These are phyloP conservation scores for Filosporella fistucella DNA, from an alignment of 495 filamentous ascomycete genomes.

Conservation along the genomic window DNA sequence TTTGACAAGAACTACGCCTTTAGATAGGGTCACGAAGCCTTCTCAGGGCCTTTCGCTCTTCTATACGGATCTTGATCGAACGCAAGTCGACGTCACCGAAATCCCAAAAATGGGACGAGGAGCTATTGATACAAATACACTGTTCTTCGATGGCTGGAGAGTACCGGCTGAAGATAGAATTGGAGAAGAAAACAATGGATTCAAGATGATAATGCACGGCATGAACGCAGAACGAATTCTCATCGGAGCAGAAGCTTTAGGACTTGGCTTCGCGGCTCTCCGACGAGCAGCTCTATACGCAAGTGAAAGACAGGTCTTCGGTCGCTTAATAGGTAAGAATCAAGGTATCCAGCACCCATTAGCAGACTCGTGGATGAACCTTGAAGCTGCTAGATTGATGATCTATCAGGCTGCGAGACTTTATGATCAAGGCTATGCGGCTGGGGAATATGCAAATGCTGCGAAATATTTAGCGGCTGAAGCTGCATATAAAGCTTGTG, in stretches of 20 bases:
- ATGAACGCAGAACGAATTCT: constrained; percentile 80
- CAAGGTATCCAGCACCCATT: constrained; percentile 71
- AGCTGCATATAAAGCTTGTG: constrained; percentile 67
- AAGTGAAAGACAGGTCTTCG: constrained; percentile 61
- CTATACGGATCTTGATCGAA: constrained; percentile 66
- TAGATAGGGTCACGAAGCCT: constrained; percentile 56
- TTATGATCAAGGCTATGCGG: constrained; percentile 53
- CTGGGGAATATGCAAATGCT: constrained; percentile 53
- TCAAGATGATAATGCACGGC: constrained; percentile 70
- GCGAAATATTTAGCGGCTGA: constrained; percentile 79
- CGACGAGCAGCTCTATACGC: constrained; percentile 60
- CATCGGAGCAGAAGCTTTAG: constrained; percentile 69
- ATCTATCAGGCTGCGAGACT: constrained; percentile 71
- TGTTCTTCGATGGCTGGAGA: constrained; percentile 70
- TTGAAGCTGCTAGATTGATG: constrained; percentile 71
- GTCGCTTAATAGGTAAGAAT: constrained; percentile 64
- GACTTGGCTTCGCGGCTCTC: constrained; percentile 68
- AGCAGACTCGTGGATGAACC: constrained; percentile 65
- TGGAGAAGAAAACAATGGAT: constrained; percentile 64
- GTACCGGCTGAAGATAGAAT: constrained; percentile 56
- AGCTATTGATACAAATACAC: constrained; percentile 72
- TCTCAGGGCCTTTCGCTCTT: constrained; percentile 68
- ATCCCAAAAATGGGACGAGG: constrained; percentile 78
- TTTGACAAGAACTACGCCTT: constrained; percentile 63
- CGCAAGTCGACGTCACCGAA: constrained; percentile 46